Percentiles rank a stretch among this genome's conserved stretches.
Conservation (phyloP, 768 basidiomycete genomes). For the Neoboletus brunneissimus region DNA sequence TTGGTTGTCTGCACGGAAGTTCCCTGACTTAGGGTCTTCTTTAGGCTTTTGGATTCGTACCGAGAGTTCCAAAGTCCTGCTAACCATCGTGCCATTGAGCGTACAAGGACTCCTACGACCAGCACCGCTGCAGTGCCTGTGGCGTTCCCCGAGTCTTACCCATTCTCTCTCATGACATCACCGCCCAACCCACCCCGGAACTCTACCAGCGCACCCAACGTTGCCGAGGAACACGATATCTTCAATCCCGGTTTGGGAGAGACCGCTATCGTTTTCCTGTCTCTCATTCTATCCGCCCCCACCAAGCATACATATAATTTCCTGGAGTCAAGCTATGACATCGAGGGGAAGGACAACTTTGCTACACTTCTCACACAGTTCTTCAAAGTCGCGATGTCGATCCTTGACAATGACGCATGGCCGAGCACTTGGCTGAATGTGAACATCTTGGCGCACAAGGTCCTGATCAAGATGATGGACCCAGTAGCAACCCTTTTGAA, state of each 20-base stretch:
- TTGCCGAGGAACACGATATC: conserved; percentile 45
- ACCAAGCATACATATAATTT: conserved; percentile 74
- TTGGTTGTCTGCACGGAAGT: neutral
- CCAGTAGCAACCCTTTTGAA: conserved; percentile 75
- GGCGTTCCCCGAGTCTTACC: conserved; percentile 92
- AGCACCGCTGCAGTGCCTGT: conserved; percentile 61
- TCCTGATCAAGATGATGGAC: conserved; percentile 85
- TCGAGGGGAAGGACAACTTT: conserved; percentile 85
- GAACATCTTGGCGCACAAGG: conserved; percentile 83
- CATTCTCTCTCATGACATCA: conserved; percentile 76
- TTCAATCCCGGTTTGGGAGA: conserved; percentile 84
- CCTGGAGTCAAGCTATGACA: conserved; percentile 76
- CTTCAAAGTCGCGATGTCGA: conserved; percentile 78
- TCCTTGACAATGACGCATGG: conserved; percentile 85
- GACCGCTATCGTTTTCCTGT: conserved; percentile 79
- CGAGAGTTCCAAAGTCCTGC: conserved; percentile 72
- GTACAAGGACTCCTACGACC: conserved; percentile 57
- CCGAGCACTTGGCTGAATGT: conserved; percentile 90
- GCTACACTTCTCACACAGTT: conserved; percentile 67
- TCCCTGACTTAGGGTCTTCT: conserved; percentile 4
- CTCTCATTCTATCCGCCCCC: conserved; percentile 77
- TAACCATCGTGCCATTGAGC: conserved; percentile 68
- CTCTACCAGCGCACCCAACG: conserved; percentile 38
- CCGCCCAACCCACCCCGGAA: conserved; percentile 54
- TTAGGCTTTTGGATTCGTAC: conserved; percentile 83